Evolutionary conservation across 1,139 yeast genomes (phyloP).

Genomic region (Candida gigantensis): DNA sequence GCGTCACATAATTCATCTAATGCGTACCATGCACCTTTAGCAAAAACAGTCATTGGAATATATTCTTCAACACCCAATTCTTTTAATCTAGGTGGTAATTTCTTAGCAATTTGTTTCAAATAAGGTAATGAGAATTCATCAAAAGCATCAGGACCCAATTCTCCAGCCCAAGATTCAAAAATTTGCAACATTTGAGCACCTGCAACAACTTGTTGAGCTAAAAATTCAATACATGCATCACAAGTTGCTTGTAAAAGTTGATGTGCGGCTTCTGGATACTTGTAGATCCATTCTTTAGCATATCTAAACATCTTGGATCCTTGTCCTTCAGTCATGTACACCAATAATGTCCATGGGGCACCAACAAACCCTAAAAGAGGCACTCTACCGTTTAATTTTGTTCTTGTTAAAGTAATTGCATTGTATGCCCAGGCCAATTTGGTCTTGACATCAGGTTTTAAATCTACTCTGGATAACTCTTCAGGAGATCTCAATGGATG

Average conservation of each 20-base stretch:
- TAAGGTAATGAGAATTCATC: conserved; percentile 87
- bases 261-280: conserved; percentile 72
- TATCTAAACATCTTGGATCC: conserved; percentile 89
- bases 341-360: conserved; percentile 96
- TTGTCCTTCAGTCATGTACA: conserved; percentile 97
- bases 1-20: conserved; percentile 78
- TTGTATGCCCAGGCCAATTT: conserved; percentile 94
- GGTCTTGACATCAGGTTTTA: conserved; percentile 67
- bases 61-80: conserved; percentile 71
- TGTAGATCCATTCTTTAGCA: conserved; percentile 91
- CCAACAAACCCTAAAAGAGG: conserved; percentile 96
- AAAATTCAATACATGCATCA: conserved; percentile 86
- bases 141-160: conserved; percentile 87
- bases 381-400: conserved; percentile 81
- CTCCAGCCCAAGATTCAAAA: conserved; percentile 98
- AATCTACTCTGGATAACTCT: conserved; percentile 61
- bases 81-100: conserved; percentile 65
- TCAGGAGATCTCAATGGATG: conserved; percentile 77
- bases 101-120: conserved; percentile 69
- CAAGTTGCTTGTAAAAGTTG: conserved; percentile 74
- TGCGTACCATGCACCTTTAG: conserved; percentile 98
- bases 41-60: conserved; percentile 87
- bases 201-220: conserved; percentile 93
- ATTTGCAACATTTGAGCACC: conserved; percentile 98
- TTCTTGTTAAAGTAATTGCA: conserved; percentile 85